phyloP scores from a whole-genome alignment of 2,329 filamentous ascomycete genomes.

The Penicillium sp. region DNA sequence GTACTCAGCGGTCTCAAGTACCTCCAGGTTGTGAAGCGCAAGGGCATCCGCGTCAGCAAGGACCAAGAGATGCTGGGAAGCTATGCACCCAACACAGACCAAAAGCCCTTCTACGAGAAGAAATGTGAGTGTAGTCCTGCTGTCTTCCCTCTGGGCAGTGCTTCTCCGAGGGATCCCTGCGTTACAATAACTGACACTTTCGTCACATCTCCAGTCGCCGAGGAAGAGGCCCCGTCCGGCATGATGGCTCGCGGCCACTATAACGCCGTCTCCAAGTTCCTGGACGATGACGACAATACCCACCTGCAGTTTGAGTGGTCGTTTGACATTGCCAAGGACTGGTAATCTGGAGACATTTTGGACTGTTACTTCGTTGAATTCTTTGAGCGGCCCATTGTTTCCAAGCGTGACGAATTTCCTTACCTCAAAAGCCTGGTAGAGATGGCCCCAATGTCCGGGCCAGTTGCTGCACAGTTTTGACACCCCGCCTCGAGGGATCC shows the following conservation, averaged over 20 bases:
- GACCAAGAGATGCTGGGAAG: slow-evolving; percentile 98
- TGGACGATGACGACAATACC: slow-evolving; percentile 89
- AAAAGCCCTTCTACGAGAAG: slow-evolving; percentile 82
- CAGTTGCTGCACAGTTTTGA: slow-evolving; percentile 12
- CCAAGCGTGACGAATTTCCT: slow-evolving; percentile 32
- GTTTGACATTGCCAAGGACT: slow-evolving; percentile 96
- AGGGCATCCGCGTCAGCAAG: slow-evolving; percentile 83
- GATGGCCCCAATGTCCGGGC: slow-evolving; percentile 17
- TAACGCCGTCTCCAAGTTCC: slow-evolving; percentile 81
- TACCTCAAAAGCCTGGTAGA: slow-evolving; percentile 30
- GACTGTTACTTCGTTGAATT: slow-evolving; percentile 19
- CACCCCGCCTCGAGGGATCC: neutral
- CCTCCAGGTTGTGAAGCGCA: slow-evolving; percentile 87
- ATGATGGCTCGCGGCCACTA: slow-evolving; percentile 90
- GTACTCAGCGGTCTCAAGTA: slow-evolving; percentile 95
- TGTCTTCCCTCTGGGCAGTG: neutral
- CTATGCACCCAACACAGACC: slow-evolving; percentile 87
- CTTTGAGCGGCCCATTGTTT: slow-evolving; percentile 24
- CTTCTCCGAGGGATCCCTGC: no score
- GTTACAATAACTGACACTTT: slow-evolving; percentile 1
- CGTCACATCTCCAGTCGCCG: slow-evolving; percentile 61
- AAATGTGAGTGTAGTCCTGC: slow-evolving; percentile 67
- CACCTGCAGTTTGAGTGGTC: slow-evolving; percentile 94
- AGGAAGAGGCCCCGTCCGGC: slow-evolving; percentile 87
- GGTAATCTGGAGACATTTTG: slow-evolving; percentile 47